These are phyloP conservation scores for Aspergillus heteromorphus DNA, from an alignment of 495 filamentous ascomycete genomes.

Conservation along the genomic window DNA sequence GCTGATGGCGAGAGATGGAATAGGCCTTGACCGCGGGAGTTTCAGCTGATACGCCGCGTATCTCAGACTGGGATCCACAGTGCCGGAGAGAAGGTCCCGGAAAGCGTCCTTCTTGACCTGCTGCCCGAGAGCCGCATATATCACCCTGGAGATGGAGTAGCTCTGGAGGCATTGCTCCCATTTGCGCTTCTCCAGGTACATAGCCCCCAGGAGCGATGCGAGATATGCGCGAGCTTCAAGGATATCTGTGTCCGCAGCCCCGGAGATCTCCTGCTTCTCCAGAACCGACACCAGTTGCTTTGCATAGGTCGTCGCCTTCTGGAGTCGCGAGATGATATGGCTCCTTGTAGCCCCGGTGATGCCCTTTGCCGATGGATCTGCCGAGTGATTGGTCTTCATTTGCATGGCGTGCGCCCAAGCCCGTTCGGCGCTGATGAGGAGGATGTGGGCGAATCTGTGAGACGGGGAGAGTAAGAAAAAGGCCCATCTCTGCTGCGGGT, in stretches of 20 bases:
- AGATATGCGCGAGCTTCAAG: slow-evolving; percentile 86
- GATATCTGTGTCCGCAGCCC: slow-evolving; percentile 64
- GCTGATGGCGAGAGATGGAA: slow-evolving; percentile 69
- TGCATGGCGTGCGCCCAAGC: slow-evolving; percentile 97
- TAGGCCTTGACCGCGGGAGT: slow-evolving; percentile 73
- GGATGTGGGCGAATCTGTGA: slow-evolving; percentile 67
- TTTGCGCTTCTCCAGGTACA: slow-evolving; percentile 76
- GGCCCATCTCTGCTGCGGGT: neutral
- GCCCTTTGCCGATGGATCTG: slow-evolving; percentile 63
- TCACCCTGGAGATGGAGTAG: slow-evolving; percentile 71
- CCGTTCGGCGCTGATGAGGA: slow-evolving; percentile 81
- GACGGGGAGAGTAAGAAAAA: slow-evolving; percentile 12
- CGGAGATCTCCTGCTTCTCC: slow-evolving; percentile 49
- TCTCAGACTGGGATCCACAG: slow-evolving; percentile 87
- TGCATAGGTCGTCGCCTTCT: slow-evolving; percentile 70
- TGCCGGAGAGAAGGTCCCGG: slow-evolving; percentile 76
- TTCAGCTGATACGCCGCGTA: slow-evolving; percentile 91
- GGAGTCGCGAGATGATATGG: slow-evolving; percentile 81
- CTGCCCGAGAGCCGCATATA: slow-evolving; percentile 73
- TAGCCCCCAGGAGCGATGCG: slow-evolving; percentile 64
- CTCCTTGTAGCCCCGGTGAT: slow-evolving; percentile 73
- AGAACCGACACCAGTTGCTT: slow-evolving; percentile 63
- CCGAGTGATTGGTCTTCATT: slow-evolving; percentile 78
- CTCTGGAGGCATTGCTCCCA: slow-evolving; percentile 74
- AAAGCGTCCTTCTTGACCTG: slow-evolving; percentile 64